Evolutionary conservation across 106 monocot species (phyloP).

Genomic region (Phalaenopsis equestris): DNA sequence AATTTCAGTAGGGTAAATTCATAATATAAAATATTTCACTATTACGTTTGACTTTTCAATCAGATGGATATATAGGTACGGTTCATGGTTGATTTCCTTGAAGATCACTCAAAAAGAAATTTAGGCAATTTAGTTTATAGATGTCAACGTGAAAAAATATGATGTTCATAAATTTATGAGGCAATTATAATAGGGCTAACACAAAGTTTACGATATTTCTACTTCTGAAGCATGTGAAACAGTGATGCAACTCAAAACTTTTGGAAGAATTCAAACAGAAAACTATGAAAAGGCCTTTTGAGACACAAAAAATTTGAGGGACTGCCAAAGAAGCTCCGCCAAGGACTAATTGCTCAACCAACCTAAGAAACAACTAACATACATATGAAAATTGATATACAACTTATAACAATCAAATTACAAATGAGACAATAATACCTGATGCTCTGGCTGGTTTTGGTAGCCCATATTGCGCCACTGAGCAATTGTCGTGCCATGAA

Average conservation of each 20-base stretch:
- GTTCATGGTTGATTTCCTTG: not conserved
- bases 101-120: not conserved
- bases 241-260: not conserved
- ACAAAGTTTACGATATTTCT: not conserved
- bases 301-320: not conserved
- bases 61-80: not conserved
- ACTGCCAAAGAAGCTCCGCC: not conserved
- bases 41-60: not conserved
- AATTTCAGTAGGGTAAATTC: not conserved
- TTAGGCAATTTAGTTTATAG: no score
- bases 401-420: not conserved
- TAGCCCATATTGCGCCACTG: slow-evolving; percentile 99
- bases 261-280: not conserved
- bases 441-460: slow-evolving; percentile 93
- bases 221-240: not conserved
- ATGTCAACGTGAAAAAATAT: not conserved
- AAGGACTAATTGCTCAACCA: not conserved
- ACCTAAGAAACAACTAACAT: not conserved
- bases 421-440: slow-evolving; percentile 29
- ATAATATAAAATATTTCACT: not conserved
- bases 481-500: slow-evolving; percentile 96
- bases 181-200: not conserved
- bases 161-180: not conserved
- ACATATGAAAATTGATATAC: not conserved
- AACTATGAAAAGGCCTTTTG: not conserved